Percentiles rank a stretch among this genome's conserved stretches.
Evolutionary conservation across 78 protist genomes (phyloP).

Genomic region (Monosiga brevicollis): DNA sequence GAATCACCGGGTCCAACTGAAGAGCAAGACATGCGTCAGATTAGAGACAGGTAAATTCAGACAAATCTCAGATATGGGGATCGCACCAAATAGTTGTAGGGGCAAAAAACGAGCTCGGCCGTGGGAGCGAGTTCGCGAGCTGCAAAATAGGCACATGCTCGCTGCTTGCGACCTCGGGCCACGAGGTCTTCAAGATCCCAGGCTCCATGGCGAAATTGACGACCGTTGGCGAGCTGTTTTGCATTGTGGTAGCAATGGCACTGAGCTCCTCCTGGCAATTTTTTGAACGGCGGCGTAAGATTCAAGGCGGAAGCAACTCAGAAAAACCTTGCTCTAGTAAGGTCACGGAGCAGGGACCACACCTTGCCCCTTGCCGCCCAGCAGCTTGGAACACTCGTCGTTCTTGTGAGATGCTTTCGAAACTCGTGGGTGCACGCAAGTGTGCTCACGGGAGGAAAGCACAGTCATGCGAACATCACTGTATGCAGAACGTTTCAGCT

Average conservation of each 20-base stretch:
- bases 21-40: neutral
- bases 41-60: neutral
- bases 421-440: constrained; percentile 29
- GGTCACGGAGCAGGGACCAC: neutral
- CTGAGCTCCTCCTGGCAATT: too few species aligned
- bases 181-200: constrained; percentile 42
- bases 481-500: neutral
- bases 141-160: constrained; percentile 42
- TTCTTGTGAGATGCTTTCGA: neutral
- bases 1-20: neutral
- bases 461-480: constrained; percentile 10
- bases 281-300: too few species aligned
- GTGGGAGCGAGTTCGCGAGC: neutral
- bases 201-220: neutral
- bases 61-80: neutral
- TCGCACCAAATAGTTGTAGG: constrained; percentile 42
- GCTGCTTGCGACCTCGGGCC: neutral
- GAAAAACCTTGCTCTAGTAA: too few species aligned
- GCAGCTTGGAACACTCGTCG: constrained; percentile 19
- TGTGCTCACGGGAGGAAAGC: constrained; percentile 35
- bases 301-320: too few species aligned
- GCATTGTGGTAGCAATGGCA: constrained; percentile 4
- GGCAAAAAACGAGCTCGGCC: constrained; percentile 33
- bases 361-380: neutral
- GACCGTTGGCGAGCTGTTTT: neutral